Percentiles rank a stretch among this genome's conserved stretches.
phyloP scores from a whole-genome alignment of 2,329 filamentous ascomycete species.

The Aspergillus nomiae region DNA sequence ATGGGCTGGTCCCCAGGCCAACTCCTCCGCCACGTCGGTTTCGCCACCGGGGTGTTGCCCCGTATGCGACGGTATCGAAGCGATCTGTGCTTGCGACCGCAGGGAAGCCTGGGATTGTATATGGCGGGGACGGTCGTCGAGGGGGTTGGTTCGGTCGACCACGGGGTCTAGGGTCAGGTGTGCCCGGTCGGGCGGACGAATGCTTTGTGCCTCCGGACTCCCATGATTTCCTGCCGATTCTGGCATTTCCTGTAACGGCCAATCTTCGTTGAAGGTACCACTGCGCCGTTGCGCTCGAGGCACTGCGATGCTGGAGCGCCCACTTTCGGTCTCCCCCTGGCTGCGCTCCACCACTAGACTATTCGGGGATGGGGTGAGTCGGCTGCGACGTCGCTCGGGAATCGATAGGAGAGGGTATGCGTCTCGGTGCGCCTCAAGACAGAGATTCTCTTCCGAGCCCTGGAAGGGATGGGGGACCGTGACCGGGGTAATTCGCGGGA shows the following conservation, averaged over 20 bases:
- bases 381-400: constrained; percentile 58
- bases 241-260: constrained; percentile 27
- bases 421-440: constrained; percentile 44
- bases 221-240: constrained; percentile 29
- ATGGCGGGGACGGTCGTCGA: constrained; percentile 37
- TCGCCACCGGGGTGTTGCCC: constrained; percentile 44
- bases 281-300: constrained; percentile 47
- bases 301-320: constrained; percentile 56
- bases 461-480: constrained; percentile 40
- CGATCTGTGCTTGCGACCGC: constrained; percentile 42
- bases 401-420: constrained; percentile 60
- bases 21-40: constrained; percentile 64
- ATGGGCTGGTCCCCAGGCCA: constrained; percentile 90
- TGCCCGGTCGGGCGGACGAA: constrained; percentile 33
- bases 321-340: constrained; percentile 47
- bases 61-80: constrained; percentile 41
- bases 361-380: constrained; percentile 49
- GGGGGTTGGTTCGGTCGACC: constrained; percentile 12
- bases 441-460: constrained; percentile 37
- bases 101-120: constrained; percentile 44
- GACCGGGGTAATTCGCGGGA: constrained; percentile 56
- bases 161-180: constrained; percentile 28
- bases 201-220: constrained; percentile 28
- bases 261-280: constrained; percentile 27
- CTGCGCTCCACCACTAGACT: constrained; percentile 54